Conservation (phyloP, 202 grass and related monocot genomes). For the Carex sylvatica region DNA sequence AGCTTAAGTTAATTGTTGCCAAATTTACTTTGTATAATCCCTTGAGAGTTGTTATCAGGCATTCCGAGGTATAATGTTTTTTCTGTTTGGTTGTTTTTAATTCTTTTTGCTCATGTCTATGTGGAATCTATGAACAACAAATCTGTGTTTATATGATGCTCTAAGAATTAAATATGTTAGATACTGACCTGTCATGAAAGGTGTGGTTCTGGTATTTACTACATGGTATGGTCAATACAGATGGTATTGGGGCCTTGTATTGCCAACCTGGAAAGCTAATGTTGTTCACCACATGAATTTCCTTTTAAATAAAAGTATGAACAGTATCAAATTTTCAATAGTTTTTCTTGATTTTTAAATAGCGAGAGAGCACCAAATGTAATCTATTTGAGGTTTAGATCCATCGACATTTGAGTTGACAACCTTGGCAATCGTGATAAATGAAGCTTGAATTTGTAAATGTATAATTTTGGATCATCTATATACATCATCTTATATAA, state of each 20-base stretch:
- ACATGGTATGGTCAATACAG: background rate
- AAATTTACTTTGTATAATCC: too few relatives aligned
- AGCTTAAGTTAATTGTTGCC: background rate
- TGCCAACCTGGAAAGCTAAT: background rate
- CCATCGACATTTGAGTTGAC: background rate
- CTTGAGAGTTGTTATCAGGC: background rate
- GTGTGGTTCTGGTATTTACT: background rate
- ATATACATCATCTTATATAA: background rate
- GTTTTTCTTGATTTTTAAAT: background rate
- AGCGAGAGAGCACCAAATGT: background rate
- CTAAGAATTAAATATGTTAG: background rate
- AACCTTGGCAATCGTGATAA: background rate
- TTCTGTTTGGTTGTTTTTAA: background rate
- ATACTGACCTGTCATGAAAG: background rate
- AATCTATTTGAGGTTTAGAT: background rate
- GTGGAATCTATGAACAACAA: background rate
- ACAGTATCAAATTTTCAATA: background rate
- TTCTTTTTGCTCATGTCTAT: background rate
- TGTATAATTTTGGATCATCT: background rate
- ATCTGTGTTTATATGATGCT: constrained; percentile 6
- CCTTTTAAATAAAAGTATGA: background rate
- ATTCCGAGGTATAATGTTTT: background rate
- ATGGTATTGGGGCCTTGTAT: background rate
- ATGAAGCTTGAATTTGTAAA: background rate
- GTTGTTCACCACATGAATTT: background rate